A percentile compares a stretch with the other conserved stretches of the same genome.
Conservation (phyloP, 768 basidiomycete species). For the Lactarius indigo region DNA sequence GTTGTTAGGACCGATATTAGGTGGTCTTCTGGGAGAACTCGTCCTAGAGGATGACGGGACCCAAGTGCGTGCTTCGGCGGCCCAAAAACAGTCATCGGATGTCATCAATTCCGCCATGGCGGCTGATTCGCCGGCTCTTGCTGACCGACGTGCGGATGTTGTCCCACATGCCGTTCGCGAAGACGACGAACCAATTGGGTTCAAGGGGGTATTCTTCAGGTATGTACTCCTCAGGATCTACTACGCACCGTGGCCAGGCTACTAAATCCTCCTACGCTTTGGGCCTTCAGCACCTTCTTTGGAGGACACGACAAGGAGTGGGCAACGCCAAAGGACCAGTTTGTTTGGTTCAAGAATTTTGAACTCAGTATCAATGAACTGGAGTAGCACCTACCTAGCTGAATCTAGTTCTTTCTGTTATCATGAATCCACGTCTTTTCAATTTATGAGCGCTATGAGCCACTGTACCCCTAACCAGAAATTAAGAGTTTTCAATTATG, state of each 20-base stretch:
- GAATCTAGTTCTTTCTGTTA: background rate
- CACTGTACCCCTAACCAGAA: background rate
- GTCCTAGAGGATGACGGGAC: background rate
- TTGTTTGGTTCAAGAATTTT: slow-evolving; percentile 74
- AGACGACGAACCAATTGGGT: slow-evolving; percentile 32
- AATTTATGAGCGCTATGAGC: too few species aligned
- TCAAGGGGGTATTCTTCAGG: slow-evolving; percentile 72
- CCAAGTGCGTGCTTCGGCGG: background rate
- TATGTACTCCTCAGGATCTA: slow-evolving; percentile 26
- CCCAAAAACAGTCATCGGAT: background rate
- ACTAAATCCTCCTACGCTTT: background rate
- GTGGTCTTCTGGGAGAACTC: background rate
- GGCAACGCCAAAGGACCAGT: slow-evolving; percentile 72
- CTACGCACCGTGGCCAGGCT: background rate
- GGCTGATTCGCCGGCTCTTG: background rate
- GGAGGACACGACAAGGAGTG: slow-evolving; percentile 66
- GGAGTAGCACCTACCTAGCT: background rate
- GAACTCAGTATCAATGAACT: slow-evolving; percentile 36
- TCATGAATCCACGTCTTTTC: background rate
- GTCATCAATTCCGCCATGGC: background rate
- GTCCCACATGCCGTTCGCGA: background rate
- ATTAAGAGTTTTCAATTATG: background rate
- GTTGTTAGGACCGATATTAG: background rate
- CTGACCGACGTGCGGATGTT: background rate
- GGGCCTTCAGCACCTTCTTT: slow-evolving; percentile 59